Evolutionary conservation across 2,329 filamentous ascomycete species (phyloP).

Genomic region (Biscogniauxia marginata): DNA sequence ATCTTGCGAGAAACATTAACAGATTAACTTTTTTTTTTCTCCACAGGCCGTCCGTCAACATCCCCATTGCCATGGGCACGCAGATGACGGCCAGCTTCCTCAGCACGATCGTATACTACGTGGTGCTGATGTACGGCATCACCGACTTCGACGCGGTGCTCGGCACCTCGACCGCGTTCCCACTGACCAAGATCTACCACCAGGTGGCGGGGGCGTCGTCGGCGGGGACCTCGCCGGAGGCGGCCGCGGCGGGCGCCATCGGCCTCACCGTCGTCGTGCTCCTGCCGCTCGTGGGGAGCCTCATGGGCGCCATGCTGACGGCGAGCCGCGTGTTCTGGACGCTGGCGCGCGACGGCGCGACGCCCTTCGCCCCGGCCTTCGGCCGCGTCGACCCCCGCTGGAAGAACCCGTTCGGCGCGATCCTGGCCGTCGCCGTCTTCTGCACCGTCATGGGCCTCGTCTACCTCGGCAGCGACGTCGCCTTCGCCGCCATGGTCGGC

Average conservation of each 20-base stretch:
- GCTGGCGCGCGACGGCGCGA: constrained; percentile 40
- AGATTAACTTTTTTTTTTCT: background rate
- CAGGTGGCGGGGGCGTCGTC: constrained; percentile 53
- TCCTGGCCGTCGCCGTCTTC: constrained; percentile 40
- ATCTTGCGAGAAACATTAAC: background rate
- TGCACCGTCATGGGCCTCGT: constrained; percentile 59
- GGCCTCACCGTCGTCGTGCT: constrained; percentile 46
- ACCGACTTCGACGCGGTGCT: constrained; percentile 47
- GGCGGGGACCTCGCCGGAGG: constrained; percentile 36
- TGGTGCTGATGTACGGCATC: constrained; percentile 11
- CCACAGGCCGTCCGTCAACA: constrained; percentile 35
- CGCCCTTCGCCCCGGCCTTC: constrained; percentile 29
- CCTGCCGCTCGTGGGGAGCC: constrained; percentile 34
- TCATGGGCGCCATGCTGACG: constrained; percentile 39
- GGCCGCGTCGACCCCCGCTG: constrained; percentile 27
- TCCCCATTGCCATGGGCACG: constrained; percentile 52
- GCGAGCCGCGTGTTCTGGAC: constrained; percentile 41
- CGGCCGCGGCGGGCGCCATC: constrained; percentile 48
- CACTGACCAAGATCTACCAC: constrained; percentile 65
- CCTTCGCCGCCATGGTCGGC: constrained; percentile 66
- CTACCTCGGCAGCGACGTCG: constrained; percentile 64
- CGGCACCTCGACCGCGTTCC: constrained; percentile 47
- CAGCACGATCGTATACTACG: constrained; percentile 7
- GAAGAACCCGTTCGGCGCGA: constrained; percentile 46
- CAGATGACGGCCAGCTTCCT: constrained; percentile 43